Evolutionary conservation across 352 stramenopile genomes (phyloP), one percentile per base, ranked within the genome.

Genomic region (Globisporangium okanoganense): DNA sequence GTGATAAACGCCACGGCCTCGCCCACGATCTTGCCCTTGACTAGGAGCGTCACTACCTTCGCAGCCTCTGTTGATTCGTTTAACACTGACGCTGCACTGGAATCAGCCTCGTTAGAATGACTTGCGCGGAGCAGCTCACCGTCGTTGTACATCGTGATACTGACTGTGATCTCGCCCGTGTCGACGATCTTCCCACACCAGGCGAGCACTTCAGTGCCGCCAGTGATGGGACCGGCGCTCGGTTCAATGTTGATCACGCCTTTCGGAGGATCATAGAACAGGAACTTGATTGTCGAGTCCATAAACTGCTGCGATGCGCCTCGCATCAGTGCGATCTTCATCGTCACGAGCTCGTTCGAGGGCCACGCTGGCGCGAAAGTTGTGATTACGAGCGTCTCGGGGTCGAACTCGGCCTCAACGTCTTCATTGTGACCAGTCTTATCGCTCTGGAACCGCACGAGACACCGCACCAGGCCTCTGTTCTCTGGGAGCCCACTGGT

Each of bases 221-320:
- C 82, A 14, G 58, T 56, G 33, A 89, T 61, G 0, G 82, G 82
- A 6, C 82, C 82, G 16, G 79, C 82, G 10, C 65, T 54, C 27
- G 82, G 82, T 18, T 88, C 76, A 33, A 91, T 80, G 6, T 58
- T 74, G 49, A 89, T 91, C 29, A 79, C 52, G 0, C 79, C 82
- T n/a, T 87, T 62, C 0, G 82, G 82, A 2, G 79, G 82, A 25
- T 91, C 78, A 52, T 91, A 91, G 29, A 89, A 91, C 16, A 91
- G 58, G 51, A 87, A 91, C 27, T 86, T 73, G 18, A 88, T 65
- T 2, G 45, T 67, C 8, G 79, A 78, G 24, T 77, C 61, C 5
- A 71, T 64, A 44, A 87, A 91, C 20, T 78, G 48, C 18, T 73
- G 56, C 0, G 61, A 61, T 0, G 66, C 41, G 0, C 66, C 52